Evolutionary conservation across 768 basidiomycete genomes (phyloP).

Genomic region (Psilocybe cubensis): DNA sequence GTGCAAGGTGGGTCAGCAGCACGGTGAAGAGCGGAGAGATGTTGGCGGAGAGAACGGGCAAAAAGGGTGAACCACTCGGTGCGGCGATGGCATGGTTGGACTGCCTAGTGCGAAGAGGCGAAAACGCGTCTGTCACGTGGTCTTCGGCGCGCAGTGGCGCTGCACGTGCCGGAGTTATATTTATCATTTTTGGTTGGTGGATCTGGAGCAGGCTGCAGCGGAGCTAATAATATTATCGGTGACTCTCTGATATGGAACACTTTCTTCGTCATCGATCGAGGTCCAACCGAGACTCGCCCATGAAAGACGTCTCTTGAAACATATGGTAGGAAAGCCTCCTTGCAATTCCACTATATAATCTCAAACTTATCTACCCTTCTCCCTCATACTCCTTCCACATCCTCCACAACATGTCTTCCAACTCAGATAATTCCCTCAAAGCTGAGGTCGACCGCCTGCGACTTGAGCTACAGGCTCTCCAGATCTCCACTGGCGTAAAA

Average conservation of each 20-base stretch:
- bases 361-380: constrained; percentile 5
- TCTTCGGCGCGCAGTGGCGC: no score
- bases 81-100: not conserved
- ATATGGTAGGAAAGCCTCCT: not conserved
- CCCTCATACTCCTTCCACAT: not conserved
- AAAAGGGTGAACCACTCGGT: not conserved
- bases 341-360: constrained; percentile 11
- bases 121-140: constrained; percentile 39
- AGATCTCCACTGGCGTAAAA: constrained; percentile 39
- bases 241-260: not conserved
- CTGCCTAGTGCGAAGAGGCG: not conserved
- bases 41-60: not conserved
- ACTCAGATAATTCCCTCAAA: constrained; percentile 26
- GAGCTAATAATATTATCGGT: no score
- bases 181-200: no score
- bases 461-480: constrained; percentile 46
- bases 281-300: constrained; percentile 18
- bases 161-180: constrained; percentile 12
- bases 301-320: not conserved
- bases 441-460: constrained; percentile 42
- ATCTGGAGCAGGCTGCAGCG: constrained; percentile 3
- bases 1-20: not conserved
- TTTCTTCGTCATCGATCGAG: constrained; percentile 1
- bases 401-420: constrained; percentile 18
- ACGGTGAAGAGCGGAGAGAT: not conserved